A percentile compares a stretch with the other conserved stretches of the same genome.
These are phyloP conservation scores for Citrus reticulata DNA, from an alignment of 345 rosid species.

Conservation along the genomic window DNA sequence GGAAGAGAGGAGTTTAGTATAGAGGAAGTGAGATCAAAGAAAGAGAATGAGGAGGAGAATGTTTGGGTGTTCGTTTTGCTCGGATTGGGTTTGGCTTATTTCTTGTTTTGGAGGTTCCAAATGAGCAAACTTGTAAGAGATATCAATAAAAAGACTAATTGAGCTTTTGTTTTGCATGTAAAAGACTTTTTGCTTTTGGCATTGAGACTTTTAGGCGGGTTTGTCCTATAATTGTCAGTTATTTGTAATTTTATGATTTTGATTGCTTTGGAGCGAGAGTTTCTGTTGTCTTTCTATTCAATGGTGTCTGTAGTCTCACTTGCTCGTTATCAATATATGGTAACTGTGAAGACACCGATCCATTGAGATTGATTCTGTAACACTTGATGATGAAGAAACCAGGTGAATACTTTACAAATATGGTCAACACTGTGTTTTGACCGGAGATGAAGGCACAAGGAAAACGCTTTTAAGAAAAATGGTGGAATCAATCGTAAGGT, in stretches of 20 bases:
- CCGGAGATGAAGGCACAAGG: background rate
- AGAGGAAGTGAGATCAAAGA: constrained; percentile 52
- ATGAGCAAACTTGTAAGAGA: constrained; percentile 60
- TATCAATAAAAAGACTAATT: constrained; percentile 53
- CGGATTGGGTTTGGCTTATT: constrained; percentile 77
- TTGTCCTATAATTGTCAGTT: background rate
- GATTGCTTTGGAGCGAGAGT: background rate
- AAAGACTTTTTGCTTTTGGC: background rate
- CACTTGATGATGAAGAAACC: background rate
- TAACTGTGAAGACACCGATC: background rate
- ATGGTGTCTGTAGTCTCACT: background rate
- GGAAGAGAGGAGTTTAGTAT: constrained; percentile 48
- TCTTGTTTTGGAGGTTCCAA: constrained; percentile 70
- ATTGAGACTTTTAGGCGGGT: background rate
- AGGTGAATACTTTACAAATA: background rate
- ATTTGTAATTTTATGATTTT: background rate
- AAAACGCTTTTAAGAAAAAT: background rate
- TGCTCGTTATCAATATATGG: too few relatives aligned
- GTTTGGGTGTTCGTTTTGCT: constrained; percentile 59
- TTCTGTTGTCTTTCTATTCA: background rate
- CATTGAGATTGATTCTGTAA: background rate
- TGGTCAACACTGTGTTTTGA: background rate
- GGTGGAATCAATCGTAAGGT: background rate
- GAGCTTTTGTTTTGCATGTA: background rate
- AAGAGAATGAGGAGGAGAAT: constrained; percentile 47